A percentile compares a stretch with the other conserved stretches of the same genome.
phyloP scores from a whole-genome alignment of 768 basidiomycete genomes.

The Neoboletus subvelutipes region DNA sequence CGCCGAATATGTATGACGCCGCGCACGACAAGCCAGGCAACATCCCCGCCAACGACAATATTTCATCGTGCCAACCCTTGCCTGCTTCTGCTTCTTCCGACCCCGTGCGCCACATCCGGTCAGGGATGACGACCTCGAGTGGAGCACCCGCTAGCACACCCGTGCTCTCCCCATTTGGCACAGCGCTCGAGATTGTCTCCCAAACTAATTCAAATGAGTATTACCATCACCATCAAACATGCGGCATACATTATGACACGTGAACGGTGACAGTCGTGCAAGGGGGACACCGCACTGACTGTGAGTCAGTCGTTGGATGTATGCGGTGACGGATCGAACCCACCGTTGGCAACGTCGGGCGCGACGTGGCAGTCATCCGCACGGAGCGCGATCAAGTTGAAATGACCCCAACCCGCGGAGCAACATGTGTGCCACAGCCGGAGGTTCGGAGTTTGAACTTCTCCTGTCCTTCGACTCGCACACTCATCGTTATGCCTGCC shows the following conservation, averaged over 20 bases:
- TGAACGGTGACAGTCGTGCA: conserved; percentile 7
- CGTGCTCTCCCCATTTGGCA: conserved; percentile 15
- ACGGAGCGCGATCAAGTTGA: neutral
- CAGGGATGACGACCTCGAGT: neutral
- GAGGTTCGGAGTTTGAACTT: conserved; percentile 33
- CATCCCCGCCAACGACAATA: neutral
- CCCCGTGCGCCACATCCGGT: neutral
- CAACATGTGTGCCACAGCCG: conserved; percentile 24
- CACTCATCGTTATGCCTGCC: conserved; percentile 40
- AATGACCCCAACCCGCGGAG: neutral
- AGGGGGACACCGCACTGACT: neutral
- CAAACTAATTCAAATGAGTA: conserved; percentile 16
- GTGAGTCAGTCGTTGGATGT: neutral
- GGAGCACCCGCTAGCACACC: conserved; percentile 6
- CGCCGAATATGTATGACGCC: neutral
- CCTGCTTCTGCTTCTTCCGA: neutral
- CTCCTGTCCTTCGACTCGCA: conserved; percentile 28
- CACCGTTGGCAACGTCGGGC: conserved; percentile 9
- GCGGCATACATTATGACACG: conserved; percentile 12
- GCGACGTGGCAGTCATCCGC: neutral
- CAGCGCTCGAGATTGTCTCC: neutral
- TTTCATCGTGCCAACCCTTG: neutral
- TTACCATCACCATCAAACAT: conserved; percentile 5
- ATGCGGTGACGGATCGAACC: conserved; percentile 1
- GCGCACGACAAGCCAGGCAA: neutral